Conservation (phyloP, 306 rosid species). For the Pyrus communis region DNA sequence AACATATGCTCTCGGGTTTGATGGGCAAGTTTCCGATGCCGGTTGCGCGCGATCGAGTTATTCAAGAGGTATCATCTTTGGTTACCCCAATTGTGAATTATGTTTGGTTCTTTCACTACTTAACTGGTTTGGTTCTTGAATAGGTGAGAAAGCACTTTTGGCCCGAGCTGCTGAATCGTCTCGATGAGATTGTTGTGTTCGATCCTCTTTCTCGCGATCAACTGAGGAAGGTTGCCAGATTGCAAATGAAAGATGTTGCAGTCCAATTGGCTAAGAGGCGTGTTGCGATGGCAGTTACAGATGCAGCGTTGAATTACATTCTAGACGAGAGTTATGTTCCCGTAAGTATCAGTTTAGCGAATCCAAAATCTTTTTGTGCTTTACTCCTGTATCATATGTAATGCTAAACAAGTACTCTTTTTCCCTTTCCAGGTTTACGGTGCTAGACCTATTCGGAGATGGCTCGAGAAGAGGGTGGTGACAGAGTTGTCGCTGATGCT, state of each 20-base stretch:
- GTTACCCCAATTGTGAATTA: background rate
- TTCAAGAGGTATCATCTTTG: slow-evolving; percentile 53
- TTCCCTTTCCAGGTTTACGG: slow-evolving; percentile 62
- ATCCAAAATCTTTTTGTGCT: background rate
- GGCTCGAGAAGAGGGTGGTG: slow-evolving; percentile 90
- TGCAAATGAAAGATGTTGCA: slow-evolving; percentile 85
- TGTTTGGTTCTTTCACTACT: background rate
- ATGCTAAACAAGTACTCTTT: background rate
- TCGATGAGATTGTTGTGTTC: slow-evolving; percentile 74
- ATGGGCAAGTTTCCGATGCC: slow-evolving; percentile 64
- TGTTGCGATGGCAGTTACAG: slow-evolving; percentile 70
- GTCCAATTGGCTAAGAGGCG: slow-evolving; percentile 71
- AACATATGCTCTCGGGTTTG: slow-evolving; percentile 63
- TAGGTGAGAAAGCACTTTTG: slow-evolving; percentile 75
- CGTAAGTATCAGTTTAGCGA: slow-evolving; percentile 26
- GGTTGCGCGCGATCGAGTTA: slow-evolving; percentile 64
- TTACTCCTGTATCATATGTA: background rate
- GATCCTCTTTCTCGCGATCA: slow-evolving; percentile 87
- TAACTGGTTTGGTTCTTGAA: background rate
- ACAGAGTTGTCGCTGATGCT: slow-evolving; percentile 79
- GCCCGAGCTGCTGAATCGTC: slow-evolving; percentile 73
- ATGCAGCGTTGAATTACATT: slow-evolving; percentile 56
- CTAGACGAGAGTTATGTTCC: slow-evolving; percentile 76
- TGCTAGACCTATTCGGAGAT: slow-evolving; percentile 80
- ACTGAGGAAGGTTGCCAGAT: slow-evolving; percentile 68